phyloP scores from a whole-genome alignment of 768 basidiomycete species.

The Hydnomerulius pinastri region DNA sequence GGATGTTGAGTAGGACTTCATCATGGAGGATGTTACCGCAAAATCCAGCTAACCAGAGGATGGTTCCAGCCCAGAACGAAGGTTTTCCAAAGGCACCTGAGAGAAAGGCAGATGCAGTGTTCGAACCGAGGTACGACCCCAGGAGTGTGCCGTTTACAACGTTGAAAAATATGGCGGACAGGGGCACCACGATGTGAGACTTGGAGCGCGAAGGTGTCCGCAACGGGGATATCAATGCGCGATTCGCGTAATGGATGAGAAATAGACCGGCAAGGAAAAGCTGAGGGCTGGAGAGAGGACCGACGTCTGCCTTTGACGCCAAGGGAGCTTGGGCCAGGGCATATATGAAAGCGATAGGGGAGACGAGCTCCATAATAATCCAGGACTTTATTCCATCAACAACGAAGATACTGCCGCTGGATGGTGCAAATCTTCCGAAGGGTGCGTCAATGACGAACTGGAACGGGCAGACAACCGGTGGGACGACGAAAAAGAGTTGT shows the following conservation, averaged over 20 bases:
- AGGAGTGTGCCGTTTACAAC: conserved; percentile 67
- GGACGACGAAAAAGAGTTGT: conserved; percentile 49
- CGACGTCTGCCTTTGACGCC: conserved; percentile 32
- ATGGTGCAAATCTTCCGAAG: conserved; percentile 74
- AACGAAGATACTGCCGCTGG: conserved; percentile 44
- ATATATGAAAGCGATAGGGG: conserved; percentile 57
- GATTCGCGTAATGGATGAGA: conserved; percentile 80
- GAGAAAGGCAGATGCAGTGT: conserved; percentile 48
- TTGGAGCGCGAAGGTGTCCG: conserved; percentile 79
- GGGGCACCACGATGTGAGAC: conserved; percentile 65
- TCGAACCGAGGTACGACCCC: conserved; percentile 70
- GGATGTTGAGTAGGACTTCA: conserved; percentile 83
- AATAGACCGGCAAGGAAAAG: conserved; percentile 58
- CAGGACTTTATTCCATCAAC: conserved; percentile 66
- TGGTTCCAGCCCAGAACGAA: conserved; percentile 63
- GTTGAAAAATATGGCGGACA: conserved; percentile 67
- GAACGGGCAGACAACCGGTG: conserved; percentile 37
- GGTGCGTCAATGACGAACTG: conserved; percentile 67
- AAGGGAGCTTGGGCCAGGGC: conserved; percentile 52
- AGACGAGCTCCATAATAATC: conserved; percentile 76
- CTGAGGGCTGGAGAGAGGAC: conserved; percentile 41
- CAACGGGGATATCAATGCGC: conserved; percentile 77
- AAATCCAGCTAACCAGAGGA: conserved; percentile 72
- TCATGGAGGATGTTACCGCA: conserved; percentile 86
- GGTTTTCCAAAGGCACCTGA: conserved; percentile 32